These are phyloP conservation scores for Fonsecaea nubica DNA, from an alignment of 2,329 filamentous ascomycete genomes.

Conservation along the genomic window DNA sequence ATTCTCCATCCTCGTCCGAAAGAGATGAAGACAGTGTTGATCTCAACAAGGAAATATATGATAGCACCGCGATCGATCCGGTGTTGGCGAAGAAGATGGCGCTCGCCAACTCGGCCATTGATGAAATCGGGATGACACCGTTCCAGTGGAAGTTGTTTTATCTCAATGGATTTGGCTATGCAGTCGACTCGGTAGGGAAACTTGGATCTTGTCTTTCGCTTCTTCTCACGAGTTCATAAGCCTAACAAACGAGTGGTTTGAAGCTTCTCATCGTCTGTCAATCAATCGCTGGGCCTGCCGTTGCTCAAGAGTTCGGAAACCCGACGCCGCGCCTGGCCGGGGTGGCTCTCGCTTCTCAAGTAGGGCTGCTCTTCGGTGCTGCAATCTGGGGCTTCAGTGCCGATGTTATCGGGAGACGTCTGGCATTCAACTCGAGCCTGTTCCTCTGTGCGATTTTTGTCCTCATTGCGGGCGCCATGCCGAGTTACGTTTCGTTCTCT, in stretches of 20 bases:
- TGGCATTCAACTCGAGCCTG: slow-evolving; percentile 71
- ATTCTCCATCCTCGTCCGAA: not conserved
- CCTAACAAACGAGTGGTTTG: too few relatives aligned
- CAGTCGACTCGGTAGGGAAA: slow-evolving; percentile 47
- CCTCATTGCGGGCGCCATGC: slow-evolving; percentile 69
- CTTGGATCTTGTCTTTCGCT: slow-evolving; percentile 33
- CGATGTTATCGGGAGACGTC: slow-evolving; percentile 70
- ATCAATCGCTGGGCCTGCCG: slow-evolving; percentile 41
- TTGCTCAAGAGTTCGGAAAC: slow-evolving; percentile 34
- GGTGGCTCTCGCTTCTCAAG: slow-evolving; percentile 49
- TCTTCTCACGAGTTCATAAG: too few relatives aligned
- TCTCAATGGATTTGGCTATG: slow-evolving; percentile 65
- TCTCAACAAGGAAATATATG: slow-evolving; percentile 31
- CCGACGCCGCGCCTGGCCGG: slow-evolving; percentile 40
- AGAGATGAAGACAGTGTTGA: slow-evolving; percentile 30
- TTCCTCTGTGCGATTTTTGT: slow-evolving; percentile 67
- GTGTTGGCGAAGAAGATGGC: slow-evolving; percentile 50
- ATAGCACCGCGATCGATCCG: slow-evolving; percentile 43
- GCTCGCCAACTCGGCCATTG: slow-evolving; percentile 50
- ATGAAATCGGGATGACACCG: slow-evolving; percentile 66
- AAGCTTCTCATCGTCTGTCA: slow-evolving; percentile 44
- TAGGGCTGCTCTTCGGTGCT: slow-evolving; percentile 51
- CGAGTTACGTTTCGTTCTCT: slow-evolving; percentile 55
- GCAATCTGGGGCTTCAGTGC: slow-evolving; percentile 72
- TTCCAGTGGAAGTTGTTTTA: slow-evolving; percentile 67